Percentiles rank a stretch among this genome's conserved stretches.
Evolutionary conservation across 805 yeast genomes (phyloP).

Genomic region (Komagataella ulmi): DNA sequence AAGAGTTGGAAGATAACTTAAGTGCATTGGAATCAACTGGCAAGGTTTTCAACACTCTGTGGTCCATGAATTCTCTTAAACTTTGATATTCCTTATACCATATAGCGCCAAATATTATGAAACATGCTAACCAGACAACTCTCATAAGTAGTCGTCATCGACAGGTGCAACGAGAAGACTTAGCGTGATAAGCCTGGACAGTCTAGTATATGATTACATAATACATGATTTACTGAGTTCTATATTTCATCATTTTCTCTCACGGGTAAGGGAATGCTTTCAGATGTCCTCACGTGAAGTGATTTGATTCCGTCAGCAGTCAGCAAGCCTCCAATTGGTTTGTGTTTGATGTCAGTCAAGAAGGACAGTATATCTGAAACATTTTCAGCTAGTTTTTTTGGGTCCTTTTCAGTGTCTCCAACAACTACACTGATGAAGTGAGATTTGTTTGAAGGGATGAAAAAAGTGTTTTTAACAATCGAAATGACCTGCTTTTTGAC

Average conservation of each 20-base stretch:
- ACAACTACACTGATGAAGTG: conserved; percentile 44
- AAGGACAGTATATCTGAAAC: conserved; percentile 35
- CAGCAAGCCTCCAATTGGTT: conserved; percentile 49
- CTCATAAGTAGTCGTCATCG: not conserved
- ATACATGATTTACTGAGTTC: not conserved
- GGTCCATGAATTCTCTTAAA: not conserved
- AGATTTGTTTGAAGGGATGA: conserved; percentile 42
- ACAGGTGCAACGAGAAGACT: not conserved
- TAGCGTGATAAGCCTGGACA: not conserved
- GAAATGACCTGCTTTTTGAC: conserved; percentile 52
- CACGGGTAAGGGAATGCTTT: conserved; percentile 21
- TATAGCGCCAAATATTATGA: not conserved
- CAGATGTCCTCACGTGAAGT: conserved; percentile 50
- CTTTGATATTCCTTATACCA: not conserved
- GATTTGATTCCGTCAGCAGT: conserved; percentile 30
- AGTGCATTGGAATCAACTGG: conserved; percentile 8
- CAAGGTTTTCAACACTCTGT: not conserved
- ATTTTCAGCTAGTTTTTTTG: conserved; percentile 32
- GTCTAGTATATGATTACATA: not conserved
- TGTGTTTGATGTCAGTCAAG: conserved; percentile 27
- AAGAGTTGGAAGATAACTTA: conserved; percentile 26
- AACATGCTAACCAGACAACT: not conserved
- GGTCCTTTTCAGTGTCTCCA: conserved; percentile 38
- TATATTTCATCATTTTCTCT: not conserved
- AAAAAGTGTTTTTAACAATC: conserved; percentile 48